Conservation (phyloP, 208 protist genomes). For the Strigomonas galati region DNA sequence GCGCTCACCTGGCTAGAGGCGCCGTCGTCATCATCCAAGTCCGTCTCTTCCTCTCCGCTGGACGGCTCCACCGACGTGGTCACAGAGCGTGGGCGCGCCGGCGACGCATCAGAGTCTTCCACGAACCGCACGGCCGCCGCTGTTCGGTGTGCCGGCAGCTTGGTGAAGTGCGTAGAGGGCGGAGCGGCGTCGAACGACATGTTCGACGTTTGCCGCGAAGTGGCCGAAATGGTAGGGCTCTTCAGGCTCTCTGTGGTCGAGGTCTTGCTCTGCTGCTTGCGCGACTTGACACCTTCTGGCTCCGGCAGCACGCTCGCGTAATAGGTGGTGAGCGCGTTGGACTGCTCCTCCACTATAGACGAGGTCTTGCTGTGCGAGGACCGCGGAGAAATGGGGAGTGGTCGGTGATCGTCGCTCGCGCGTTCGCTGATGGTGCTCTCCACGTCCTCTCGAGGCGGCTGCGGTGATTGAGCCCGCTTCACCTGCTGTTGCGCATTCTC, state of each 20-base stretch:
- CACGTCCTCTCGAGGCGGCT: neutral
- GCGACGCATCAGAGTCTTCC: neutral
- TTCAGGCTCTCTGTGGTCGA: neutral
- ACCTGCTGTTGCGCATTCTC: slow-evolving; percentile 4
- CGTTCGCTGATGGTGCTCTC: neutral
- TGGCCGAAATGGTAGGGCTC: neutral
- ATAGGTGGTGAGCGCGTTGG: slow-evolving; percentile 1
- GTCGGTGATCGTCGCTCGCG: neutral
- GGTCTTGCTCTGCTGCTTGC: neutral
- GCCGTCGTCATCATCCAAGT: slow-evolving; percentile 2
- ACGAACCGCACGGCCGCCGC: neutral
- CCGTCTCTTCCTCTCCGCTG: slow-evolving; percentile 3
- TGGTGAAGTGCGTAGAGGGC: slow-evolving; percentile 9
- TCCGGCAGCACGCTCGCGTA: slow-evolving; percentile 11
- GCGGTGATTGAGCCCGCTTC: neutral
- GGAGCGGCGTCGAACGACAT: slow-evolving; percentile 10
- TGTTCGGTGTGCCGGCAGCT: neutral
- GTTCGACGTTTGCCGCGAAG: neutral
- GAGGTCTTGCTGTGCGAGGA: neutral
- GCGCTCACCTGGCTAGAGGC: neutral
- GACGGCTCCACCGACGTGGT: neutral
- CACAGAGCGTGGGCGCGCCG: neutral
- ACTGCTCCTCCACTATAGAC: neutral
- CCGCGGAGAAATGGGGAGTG: neutral
- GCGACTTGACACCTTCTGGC: neutral